Conservation (phyloP, 495 filamentous ascomycete species). For the Penicillium taxi region DNA sequence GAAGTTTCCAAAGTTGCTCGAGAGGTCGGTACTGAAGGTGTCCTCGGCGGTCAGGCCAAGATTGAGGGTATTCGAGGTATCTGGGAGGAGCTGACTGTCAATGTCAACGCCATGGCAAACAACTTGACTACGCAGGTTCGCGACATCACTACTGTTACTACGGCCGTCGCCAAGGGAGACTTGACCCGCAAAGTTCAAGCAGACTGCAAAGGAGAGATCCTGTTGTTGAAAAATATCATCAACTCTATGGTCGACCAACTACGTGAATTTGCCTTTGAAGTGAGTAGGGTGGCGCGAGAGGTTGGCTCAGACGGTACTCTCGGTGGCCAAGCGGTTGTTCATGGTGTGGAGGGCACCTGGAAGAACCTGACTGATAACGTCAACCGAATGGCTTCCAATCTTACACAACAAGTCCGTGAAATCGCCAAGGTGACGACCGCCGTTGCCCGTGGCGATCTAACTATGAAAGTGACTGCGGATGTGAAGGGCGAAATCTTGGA, state of each 20-base stretch:
- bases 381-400: conserved; percentile 81
- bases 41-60: conserved; percentile 79
- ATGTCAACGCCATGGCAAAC: conserved; percentile 87
- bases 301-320: conserved; percentile 85
- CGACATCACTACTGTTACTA: conserved; percentile 88
- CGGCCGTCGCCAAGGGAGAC: conserved; percentile 82
- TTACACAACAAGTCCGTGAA: conserved; percentile 76
- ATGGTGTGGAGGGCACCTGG: conserved; percentile 93
- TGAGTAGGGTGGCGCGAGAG: conserved; percentile 83
- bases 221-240: conserved; percentile 83
- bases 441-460: conserved; percentile 81
- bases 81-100: conserved; percentile 89
- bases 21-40: conserved; percentile 87
- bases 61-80: conserved; percentile 85
- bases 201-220: conserved; percentile 83
- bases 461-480: conserved; percentile 83
- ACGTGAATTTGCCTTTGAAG: conserved; percentile 83
- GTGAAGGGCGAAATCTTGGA: conserved; percentile 90
- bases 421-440: conserved; percentile 91
- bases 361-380: conserved; percentile 89
- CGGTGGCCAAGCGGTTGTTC: conserved; percentile 86
- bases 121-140: conserved; percentile 88
- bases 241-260: conserved; percentile 93
- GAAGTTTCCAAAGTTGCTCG: conserved; percentile 85
- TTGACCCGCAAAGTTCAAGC: conserved; percentile 86